Evolutionary conservation across 164 flowering plant genomes (phyloP), one percentile per base, ranked within the genome.

Genomic region (Saururus chinensis): DNA sequence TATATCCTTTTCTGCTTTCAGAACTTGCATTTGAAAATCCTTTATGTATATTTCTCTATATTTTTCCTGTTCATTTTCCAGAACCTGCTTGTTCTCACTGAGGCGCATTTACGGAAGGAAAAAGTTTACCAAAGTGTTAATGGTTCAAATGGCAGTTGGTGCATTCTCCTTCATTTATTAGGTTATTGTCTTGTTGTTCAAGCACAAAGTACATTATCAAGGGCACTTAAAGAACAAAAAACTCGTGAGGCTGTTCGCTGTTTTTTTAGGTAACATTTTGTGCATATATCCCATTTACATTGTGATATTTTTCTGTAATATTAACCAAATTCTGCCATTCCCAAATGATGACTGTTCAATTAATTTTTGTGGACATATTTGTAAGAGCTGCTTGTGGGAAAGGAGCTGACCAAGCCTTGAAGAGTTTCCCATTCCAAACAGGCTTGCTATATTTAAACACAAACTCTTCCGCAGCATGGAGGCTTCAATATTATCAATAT

Each of bases 401-500:
- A 65, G 87, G 81, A 57, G 88, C 87, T 67, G 66, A 67, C 9
- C 59, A 73, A 70, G 90, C 92, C 60, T 71, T 93, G 79, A 85
- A 79, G 69, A 77, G 70, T 72, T 75, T 90, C 73, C 78, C 92
- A 68, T 61, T 52, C 59, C 86, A 77, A 68, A 66, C 78, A 35
- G 88, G 85, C 66, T 73, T 81, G 63, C 76, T 83, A 37, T 65
- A 68, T 74, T 71, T 78, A 70, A 78, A 60, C 64, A 64, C 48
- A 48, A 87, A 30, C 53, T 77, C 95, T 54, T 25, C 60, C 66
- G 86, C 82, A 26, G 78, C 77, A 37, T 93, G 97, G 99, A 93
- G 81, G 80, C 85, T 93, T 74, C 85, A 81, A 23, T 93, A 93
- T 67, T 93, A 85, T 77, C 92, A 93, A 62, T 90, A 96, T 97